Conservation (phyloP, 768 basidiomycete species). For the Amanita pseudoporphyria region DNA sequence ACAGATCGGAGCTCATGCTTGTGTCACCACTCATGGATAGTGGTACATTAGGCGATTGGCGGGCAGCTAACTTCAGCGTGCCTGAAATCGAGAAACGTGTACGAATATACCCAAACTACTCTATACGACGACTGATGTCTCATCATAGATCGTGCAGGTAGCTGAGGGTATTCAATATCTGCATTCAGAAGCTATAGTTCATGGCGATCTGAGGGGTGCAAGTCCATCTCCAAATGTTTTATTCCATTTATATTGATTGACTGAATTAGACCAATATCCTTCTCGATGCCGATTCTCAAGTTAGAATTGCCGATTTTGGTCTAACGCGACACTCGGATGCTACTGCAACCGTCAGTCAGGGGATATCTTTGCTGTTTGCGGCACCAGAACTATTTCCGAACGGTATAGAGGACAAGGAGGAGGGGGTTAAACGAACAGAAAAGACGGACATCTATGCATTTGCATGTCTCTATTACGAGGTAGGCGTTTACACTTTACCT, state of each 20-base stretch:
- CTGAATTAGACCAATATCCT: background rate
- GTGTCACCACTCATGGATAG: slow-evolving; percentile 2
- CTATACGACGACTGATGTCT: background rate
- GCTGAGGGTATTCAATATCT: slow-evolving; percentile 2
- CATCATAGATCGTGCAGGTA: background rate
- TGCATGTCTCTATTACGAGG: slow-evolving; percentile 5
- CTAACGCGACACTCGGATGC: background rate
- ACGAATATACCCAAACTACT: background rate
- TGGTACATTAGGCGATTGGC: background rate
- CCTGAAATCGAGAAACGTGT: background rate
- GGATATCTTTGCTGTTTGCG: background rate
- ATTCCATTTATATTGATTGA: background rate
- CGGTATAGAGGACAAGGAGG: background rate
- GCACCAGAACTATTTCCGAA: background rate
- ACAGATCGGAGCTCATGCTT: background rate
- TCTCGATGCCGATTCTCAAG: background rate
- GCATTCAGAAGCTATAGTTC: slow-evolving; percentile 2
- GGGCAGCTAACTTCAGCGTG: background rate
- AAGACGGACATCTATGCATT: slow-evolving; percentile 2
- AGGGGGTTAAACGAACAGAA: background rate
- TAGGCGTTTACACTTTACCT: background rate
- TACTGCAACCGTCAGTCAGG: background rate
- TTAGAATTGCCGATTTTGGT: slow-evolving; percentile 5
- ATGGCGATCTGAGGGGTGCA: background rate
- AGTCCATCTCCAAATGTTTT: background rate